Evolutionary conservation across 345 rosid species (phyloP).

Genomic region (Lepidium africanum): DNA sequence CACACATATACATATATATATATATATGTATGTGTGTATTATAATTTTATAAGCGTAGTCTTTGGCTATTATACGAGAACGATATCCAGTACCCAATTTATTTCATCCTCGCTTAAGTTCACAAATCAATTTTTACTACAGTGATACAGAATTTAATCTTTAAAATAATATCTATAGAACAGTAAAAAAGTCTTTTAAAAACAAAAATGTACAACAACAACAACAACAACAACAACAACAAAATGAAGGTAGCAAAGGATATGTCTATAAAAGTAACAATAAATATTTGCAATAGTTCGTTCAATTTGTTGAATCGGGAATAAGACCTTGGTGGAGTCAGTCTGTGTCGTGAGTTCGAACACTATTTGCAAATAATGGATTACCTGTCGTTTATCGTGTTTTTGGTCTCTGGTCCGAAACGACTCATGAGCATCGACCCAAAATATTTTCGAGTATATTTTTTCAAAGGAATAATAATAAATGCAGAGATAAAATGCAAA

Average conservation of each 20-base stretch:
- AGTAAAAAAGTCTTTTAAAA: background rate
- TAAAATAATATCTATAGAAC: background rate
- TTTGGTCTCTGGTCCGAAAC: background rate
- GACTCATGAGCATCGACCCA: too few relatives aligned
- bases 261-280: background rate
- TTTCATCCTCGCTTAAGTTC: background rate
- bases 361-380: background rate
- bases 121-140: background rate
- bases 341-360: background rate
- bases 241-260: background rate
- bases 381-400: background rate
- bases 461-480: background rate
- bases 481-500: background rate
- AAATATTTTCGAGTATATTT: too few relatives aligned
- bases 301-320: background rate
- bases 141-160: background rate
- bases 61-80: background rate
- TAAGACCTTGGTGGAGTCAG: background rate
- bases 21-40: too few relatives aligned
- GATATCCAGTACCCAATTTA: too few relatives aligned
- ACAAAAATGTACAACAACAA: background rate
- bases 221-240: too few relatives aligned
- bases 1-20: too few relatives aligned
- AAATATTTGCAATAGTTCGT: background rate
- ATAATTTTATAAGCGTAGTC: background rate